Evolutionary conservation across 179 eudicot species (phyloP), one percentile per base, ranked within the genome.

Genomic region (Spinacia oleracea): DNA sequence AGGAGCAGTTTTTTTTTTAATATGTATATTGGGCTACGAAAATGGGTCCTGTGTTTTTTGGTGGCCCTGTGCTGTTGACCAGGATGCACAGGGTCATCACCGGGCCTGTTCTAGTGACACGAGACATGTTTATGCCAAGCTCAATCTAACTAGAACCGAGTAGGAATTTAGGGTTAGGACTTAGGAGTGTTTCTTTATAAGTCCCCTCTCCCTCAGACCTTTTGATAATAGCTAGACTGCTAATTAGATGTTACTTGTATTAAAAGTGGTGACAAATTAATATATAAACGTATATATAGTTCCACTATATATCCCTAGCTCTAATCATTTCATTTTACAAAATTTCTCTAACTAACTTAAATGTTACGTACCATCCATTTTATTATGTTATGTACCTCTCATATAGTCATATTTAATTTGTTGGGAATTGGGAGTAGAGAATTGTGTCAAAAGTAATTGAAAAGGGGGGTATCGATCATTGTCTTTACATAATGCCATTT

Each of bases 401-500:
- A 25, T n/a, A 42, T n/a, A n/a, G n/a, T n/a, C n/a, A n/a, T n/a
- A n/a, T n/a, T n/a, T n/a, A n/a, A n/a, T 71, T 58, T 29, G 21
- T 48, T 48, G 59, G 58, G 40, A 20, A 2, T 14, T 48, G 31
- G 23, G 23, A 70, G 67, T 1, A 59, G 14, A 53, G 6, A 53
- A 5, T 20, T 16, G 58, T 38, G 29, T 42, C 55, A 42, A n/a
- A n/a, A 69, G 55, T 69, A 69, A 43, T 69, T 1, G 32, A 48
- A 70, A 27, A 29, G 29, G 20, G 14, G 74, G 75, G 35, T 45
- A 50, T 72, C 40, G 3, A 50, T 72, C 40, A 8, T 72, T 31
- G 75, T 50, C 62, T 72, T 50, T 72, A 31, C 27, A 32, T 29
- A 72, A 29, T 72, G 48, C 43, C 75, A 72, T 72, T 51, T 72